Conservation (phyloP, 805 yeast genomes). For the Wickerhamomyces rabaulensis region DNA sequence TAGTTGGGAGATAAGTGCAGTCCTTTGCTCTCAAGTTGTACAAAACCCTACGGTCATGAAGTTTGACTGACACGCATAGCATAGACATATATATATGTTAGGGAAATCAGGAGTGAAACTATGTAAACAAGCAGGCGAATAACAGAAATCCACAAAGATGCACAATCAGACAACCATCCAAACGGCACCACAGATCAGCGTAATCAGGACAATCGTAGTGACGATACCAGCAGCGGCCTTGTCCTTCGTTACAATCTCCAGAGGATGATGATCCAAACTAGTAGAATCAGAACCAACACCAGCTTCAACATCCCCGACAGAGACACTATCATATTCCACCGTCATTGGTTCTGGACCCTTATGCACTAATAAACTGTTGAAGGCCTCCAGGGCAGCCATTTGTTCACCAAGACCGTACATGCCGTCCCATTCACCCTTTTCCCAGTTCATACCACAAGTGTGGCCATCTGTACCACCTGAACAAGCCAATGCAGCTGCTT, state of each 20-base stretch:
- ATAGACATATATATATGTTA: too few species aligned
- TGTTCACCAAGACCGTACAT: conserved; percentile 73
- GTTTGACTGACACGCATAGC: too few species aligned
- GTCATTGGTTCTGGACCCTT: conserved; percentile 47
- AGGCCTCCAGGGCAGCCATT: conserved; percentile 62
- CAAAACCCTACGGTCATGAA: too few species aligned
- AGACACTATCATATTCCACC: conserved; percentile 42
- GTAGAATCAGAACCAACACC: conserved; percentile 38
- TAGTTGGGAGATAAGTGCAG: too few species aligned
- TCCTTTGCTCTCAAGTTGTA: too few species aligned
- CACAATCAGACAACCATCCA: conserved; percentile 62
- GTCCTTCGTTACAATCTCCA: conserved; percentile 53
- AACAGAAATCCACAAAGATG: too few species aligned
- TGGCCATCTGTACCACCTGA: conserved; percentile 69
- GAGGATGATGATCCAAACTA: conserved; percentile 28
- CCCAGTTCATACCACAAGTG: conserved; percentile 74
- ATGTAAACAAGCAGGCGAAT: too few species aligned
- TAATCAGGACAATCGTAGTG: conserved; percentile 64
- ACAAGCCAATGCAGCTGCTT: conserved; percentile 67
- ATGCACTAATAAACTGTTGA: conserved; percentile 41
- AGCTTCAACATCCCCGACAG: conserved; percentile 47
- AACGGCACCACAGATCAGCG: conserved; percentile 56
- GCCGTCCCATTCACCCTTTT: conserved; percentile 54
- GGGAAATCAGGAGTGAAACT: too few species aligned
- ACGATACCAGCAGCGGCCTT: conserved; percentile 84